Evolutionary conservation across 805 yeast genomes (phyloP).

Genomic region (Ogataea nakhonphanomensis): DNA sequence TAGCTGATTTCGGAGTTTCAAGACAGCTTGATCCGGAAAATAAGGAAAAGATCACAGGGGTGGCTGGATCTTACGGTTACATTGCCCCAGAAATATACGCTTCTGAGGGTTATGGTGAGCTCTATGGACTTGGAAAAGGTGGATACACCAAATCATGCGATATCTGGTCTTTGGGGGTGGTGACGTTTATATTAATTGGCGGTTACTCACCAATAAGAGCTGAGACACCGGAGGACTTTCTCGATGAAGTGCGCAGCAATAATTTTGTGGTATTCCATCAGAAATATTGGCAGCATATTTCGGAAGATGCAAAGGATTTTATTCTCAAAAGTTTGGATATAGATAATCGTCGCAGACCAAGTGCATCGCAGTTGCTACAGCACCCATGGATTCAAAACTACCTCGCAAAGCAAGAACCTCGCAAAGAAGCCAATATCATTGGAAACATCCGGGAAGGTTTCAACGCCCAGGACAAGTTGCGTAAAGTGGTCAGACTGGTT

Average conservation of each 20-base stretch:
- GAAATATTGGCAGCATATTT: conserved; percentile 80
- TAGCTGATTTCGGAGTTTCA: conserved; percentile 97
- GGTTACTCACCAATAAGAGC: conserved; percentile 92
- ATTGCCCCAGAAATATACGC: conserved; percentile 94
- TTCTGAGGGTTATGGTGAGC: conserved; percentile 42
- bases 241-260: conserved; percentile 72
- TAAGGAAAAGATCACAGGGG: conserved; percentile 29
- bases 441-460: conserved; percentile 78
- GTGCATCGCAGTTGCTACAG: conserved; percentile 57
- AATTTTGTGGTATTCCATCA: conserved; percentile 81
- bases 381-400: conserved; percentile 74
- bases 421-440: conserved; percentile 56
- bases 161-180: conserved; percentile 93
- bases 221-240: conserved; percentile 75
- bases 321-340: conserved; percentile 67
- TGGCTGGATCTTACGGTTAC: conserved; percentile 83
- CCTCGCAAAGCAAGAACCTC: conserved; percentile 22
- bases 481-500: conserved; percentile 82
- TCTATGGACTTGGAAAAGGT: conserved; percentile 33
- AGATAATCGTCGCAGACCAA: conserved; percentile 65
- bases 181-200: conserved; percentile 82
- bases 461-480: conserved; percentile 79
- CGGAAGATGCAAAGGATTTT: conserved; percentile 76
- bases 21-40: conserved; percentile 46
- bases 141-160: conserved; percentile 98